Evolutionary conservation across 805 yeast genomes (phyloP).

Genomic region (Schwanniomyces vanrijiae): DNA sequence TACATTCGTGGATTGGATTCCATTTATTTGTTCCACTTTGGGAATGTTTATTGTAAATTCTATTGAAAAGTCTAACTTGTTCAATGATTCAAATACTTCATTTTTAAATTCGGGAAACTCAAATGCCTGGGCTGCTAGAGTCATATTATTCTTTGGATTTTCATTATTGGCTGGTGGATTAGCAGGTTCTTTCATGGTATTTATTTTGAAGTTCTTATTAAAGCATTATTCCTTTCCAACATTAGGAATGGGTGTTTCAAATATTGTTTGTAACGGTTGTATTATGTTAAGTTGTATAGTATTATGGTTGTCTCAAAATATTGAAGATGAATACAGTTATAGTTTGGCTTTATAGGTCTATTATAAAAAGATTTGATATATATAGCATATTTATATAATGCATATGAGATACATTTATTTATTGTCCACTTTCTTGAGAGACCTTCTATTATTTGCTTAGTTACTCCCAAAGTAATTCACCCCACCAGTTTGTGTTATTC

Average conservation of each 20-base stretch:
- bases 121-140: conserved; percentile 92
- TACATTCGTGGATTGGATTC: conserved; percentile 94
- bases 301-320: conserved; percentile 92
- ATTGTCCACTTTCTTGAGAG: too few relatives aligned
- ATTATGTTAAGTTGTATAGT: conserved; percentile 87
- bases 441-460: too few relatives aligned
- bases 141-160: conserved; percentile 87
- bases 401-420: too few relatives aligned
- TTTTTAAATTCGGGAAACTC: conserved; percentile 41
- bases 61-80: conserved; percentile 66
- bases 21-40: conserved; percentile 79
- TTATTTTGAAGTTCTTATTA: conserved; percentile 79
- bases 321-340: conserved; percentile 94
- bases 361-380: too few relatives aligned
- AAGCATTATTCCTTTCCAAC: conserved; percentile 84
- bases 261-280: conserved; percentile 74
- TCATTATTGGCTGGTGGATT: conserved; percentile 91
- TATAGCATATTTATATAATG: too few relatives aligned
- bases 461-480: too few relatives aligned
- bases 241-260: conserved; percentile 89
- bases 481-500: not conserved
- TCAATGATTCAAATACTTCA: conserved; percentile 35
- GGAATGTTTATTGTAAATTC: conserved; percentile 86
- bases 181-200: conserved; percentile 87
- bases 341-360: conserved; percentile 66